Percentiles rank a stretch among this genome's conserved stretches.
These are phyloP conservation scores for Penicillium janthinellum DNA, from an alignment of 2,329 filamentous ascomycete genomes.

Conservation along the genomic window DNA sequence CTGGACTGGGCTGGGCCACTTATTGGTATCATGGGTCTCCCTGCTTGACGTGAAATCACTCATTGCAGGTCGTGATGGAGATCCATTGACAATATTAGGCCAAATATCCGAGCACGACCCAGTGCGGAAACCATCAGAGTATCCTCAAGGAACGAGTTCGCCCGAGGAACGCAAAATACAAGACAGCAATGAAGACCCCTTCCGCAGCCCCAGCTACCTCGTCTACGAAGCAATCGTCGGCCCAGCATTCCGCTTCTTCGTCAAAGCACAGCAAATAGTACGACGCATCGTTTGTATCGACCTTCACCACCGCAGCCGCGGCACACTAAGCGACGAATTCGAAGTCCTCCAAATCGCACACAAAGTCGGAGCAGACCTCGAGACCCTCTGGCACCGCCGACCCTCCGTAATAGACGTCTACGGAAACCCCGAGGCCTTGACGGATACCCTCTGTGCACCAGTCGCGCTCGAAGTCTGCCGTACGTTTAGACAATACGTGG, in stretches of 20 bases:
- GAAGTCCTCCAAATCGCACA: slow-evolving; percentile 43
- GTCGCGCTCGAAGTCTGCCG: slow-evolving; percentile 35
- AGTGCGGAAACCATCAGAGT: neutral
- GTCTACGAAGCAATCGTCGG: slow-evolving; percentile 35
- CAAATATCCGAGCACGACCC: slow-evolving; percentile 20
- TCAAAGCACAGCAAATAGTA: slow-evolving; percentile 37
- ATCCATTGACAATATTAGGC: slow-evolving; percentile 34
- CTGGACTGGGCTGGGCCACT: slow-evolving; percentile 33
- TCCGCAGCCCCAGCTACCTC: slow-evolving; percentile 33
- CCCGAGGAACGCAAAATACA: slow-evolving; percentile 15
- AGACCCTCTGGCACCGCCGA: slow-evolving; percentile 37
- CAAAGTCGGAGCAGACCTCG: slow-evolving; percentile 39
- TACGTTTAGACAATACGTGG: slow-evolving; percentile 38
- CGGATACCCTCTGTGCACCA: slow-evolving; percentile 26
- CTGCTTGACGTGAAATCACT: slow-evolving; percentile 40
- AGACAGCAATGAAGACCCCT: slow-evolving; percentile 20
- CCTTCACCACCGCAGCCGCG: slow-evolving; percentile 42
- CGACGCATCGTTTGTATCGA: slow-evolving; percentile 40
- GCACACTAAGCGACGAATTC: slow-evolving; percentile 41
- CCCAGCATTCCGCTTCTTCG: slow-evolving; percentile 38
- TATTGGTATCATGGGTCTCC: slow-evolving; percentile 38
- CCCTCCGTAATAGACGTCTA: slow-evolving; percentile 38
- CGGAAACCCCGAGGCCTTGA: slow-evolving; percentile 30
- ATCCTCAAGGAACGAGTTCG: neutral
- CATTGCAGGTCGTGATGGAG: slow-evolving; percentile 40